Conservation (phyloP, 192 early-diverging fungal species). For the Podila epigama region DNA sequence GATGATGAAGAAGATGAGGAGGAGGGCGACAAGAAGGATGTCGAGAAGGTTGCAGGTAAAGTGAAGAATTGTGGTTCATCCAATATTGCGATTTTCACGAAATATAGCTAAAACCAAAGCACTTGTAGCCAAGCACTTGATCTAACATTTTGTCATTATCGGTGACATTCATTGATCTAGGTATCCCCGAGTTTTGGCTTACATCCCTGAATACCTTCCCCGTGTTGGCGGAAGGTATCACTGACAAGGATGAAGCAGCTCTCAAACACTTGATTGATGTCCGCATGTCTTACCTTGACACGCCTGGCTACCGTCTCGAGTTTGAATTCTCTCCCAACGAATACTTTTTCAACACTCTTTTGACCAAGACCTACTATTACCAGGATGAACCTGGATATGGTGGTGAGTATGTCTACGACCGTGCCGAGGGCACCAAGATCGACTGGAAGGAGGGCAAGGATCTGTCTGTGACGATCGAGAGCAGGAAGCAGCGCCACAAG, state of each 20-base stretch:
- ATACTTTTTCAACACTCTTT: conserved; percentile 85
- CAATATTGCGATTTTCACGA: too few species aligned
- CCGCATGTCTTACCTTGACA: conserved; percentile 80
- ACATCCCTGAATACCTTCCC: conserved; percentile 90
- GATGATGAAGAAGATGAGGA: conserved; percentile 64
- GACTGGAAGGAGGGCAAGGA: conserved; percentile 98
- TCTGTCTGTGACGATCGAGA: conserved; percentile 91
- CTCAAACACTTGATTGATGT: conserved; percentile 93
- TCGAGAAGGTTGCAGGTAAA: conserved; percentile 49
- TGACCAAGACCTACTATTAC: conserved; percentile 95
- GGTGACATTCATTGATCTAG: conserved; percentile 30
- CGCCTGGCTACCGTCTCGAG: conserved; percentile 94
- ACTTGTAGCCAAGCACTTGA: too few species aligned
- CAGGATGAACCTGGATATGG: conserved; percentile 80
- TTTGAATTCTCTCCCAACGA: conserved; percentile 92
- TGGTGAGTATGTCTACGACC: conserved; percentile 90
- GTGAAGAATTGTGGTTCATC: too few species aligned
- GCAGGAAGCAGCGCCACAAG: conserved; percentile 99
- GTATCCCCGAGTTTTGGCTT: conserved; percentile 98
- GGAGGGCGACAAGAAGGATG: conserved; percentile 52
- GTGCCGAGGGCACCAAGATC: conserved; percentile 90
- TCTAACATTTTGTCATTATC: too few species aligned
- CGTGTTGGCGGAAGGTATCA: conserved; percentile 83
- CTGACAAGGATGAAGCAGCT: conserved; percentile 88
- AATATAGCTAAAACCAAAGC: too few species aligned